These are phyloP conservation scores for Geum urbanum DNA, from an alignment of 306 rosid genomes.

Conservation along the genomic window DNA sequence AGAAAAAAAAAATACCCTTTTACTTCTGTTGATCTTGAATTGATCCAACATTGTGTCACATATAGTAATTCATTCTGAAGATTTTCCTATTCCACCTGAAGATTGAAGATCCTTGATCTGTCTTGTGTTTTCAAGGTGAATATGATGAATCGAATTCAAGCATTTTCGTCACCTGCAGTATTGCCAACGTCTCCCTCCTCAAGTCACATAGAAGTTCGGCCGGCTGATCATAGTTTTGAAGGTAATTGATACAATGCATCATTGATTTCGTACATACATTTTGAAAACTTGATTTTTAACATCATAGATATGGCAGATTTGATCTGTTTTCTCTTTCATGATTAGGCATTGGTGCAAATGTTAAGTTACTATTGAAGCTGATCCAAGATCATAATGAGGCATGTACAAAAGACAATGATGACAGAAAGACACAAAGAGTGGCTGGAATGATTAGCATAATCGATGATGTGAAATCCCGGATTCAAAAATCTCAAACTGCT, in stretches of 20 bases:
- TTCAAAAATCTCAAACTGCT: slow-evolving; percentile 47
- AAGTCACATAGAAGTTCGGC: slow-evolving; percentile 18
- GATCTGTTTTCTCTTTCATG: neutral
- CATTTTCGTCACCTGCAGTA: slow-evolving; percentile 54
- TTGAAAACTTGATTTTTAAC: neutral
- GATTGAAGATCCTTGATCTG: slow-evolving; percentile 1
- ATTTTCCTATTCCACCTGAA: slow-evolving; percentile 4
- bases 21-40: slow-evolving; percentile 12
- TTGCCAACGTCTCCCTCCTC: slow-evolving; percentile 37
- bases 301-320: neutral
- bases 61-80: neutral
- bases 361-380: slow-evolving; percentile 61
- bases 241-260: slow-evolving; percentile 41
- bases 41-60: slow-evolving; percentile 16
- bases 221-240: slow-evolving; percentile 46
- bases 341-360: slow-evolving; percentile 59
- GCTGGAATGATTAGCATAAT: slow-evolving; percentile 70
- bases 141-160: slow-evolving; percentile 38
- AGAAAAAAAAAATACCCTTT: slow-evolving; percentile 13
- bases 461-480: slow-evolving; percentile 61
- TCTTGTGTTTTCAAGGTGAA: slow-evolving; percentile 22
- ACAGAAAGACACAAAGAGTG: slow-evolving; percentile 59
- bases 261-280: neutral
- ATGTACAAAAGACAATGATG: slow-evolving; percentile 46
- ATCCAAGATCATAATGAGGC: slow-evolving; percentile 74